Base-by-base conservation (phyloP, 306 rosid species). In the Fragaria vesca region DNA sequence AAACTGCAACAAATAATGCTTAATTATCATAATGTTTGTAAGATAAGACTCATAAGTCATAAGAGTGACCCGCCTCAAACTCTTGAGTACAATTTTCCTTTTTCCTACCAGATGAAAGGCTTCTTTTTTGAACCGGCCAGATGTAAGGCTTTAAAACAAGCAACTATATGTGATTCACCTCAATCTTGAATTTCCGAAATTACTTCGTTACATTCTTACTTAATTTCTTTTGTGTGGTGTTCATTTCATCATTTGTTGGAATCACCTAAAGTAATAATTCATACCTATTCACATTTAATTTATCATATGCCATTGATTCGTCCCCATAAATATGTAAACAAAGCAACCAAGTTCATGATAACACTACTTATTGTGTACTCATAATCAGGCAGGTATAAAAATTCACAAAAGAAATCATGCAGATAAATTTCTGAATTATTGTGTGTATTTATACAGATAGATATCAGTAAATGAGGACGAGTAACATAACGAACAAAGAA, bases 261-360 rank as follows among this genome's bases (percentile, higher is more conserved):
- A 69, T 69, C 74, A 71, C 26, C 17, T 16, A 71, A 71, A 28
- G 21, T 17, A 17, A 71, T 71, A 71, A 71, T 71, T 71, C 61
- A 47, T 71, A 50, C 75, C 75, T 48, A 71, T 30, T 48, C 45
- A 12, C 67, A 62, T 62, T 28, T 13, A 20, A 24, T 55, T 21
- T 3, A 71, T 34, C 46, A 36, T 34, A 21, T 34, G 2, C 12
- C 48, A 36, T 48, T 20, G 11, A 20, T 72, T 51, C 8, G 63
- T 51, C 65, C 46, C 3, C 60, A 55, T 55, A 55, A 55, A 17
- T 72, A 52, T 52, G 65, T 52, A 51, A 34, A 20, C 48, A 52
- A 52, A 34, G 34, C 8, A 51, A 51, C 32, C 40, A 34, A 34
- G 4, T 32, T 20, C 20, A 63, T 50, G 75, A 50, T 32, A 13